Base-by-base conservation (phyloP, 306 rosid genomes). In the Cicer cuneatum region DNA sequence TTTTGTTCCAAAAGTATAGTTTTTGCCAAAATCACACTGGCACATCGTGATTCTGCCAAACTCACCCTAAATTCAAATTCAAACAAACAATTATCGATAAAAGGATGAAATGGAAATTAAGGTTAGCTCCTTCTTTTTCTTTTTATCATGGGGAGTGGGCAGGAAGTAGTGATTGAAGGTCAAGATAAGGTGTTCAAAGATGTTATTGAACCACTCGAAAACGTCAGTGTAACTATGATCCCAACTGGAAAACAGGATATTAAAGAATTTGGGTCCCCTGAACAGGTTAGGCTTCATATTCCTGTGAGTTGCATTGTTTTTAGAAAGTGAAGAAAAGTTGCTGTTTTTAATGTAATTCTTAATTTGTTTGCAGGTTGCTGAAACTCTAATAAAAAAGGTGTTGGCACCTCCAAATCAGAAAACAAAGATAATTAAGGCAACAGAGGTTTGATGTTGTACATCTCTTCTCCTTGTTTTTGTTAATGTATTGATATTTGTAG, bases 131-230 rank as follows among this genome's bases (percentile, higher is more conserved):
- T 80, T 48, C 12, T 6, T 84, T 67, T 66, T 38, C 56, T 69
- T 73, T 73, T 71, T 60, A 53, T 61, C 65, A 71, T n/a, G 82
- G 78, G 85, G 88, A 80, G 75, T 49, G 66, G 42, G 78, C 92
- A 93, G 93, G 99, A 95, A 85, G 87, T 90, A 58, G 82, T 83
- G 76, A 77, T 95, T 70, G 96, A 87, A 69, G 99, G 98, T 66
- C 90, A 95, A 85, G 99, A 92, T 85, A 95, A 95, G 92, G 99
- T 95, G 77, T 92, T 85, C 77, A 95, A 95, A 84, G 99, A 95
- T 81, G 96, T 95, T 67, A 95, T 90, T 21, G 99, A 92, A 73
- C 98, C 98, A 4, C 74, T 95, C 51, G 99, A 95, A 82, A 95
- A 60, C 56, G 99, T 88, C 10, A 95, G 97, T 59, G 98, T 95